Percentiles rank a stretch among this genome's conserved stretches.
phyloP scores from a whole-genome alignment of 495 filamentous ascomycete species.

The Achaetomiella virescens region DNA sequence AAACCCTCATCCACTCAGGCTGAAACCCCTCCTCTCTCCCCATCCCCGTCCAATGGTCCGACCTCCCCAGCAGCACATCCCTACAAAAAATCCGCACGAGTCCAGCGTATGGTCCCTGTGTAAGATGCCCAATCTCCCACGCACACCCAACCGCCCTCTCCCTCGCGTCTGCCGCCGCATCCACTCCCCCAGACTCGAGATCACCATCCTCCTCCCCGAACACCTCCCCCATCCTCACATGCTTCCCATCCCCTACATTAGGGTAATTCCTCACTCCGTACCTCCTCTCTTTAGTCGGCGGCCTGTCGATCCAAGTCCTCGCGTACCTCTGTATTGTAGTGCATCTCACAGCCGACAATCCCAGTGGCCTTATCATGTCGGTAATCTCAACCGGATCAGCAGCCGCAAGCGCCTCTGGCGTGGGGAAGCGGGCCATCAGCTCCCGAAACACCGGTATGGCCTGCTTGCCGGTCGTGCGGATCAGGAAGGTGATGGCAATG shows the following conservation, averaged over 20 bases:
- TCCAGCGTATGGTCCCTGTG: conserved; percentile 83
- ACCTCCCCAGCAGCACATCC: conserved; percentile 62
- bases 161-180: conserved; percentile 21
- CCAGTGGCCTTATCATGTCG: conserved; percentile 62
- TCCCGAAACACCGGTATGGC: conserved; percentile 70
- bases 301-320: conserved; percentile 58
- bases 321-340: conserved; percentile 57
- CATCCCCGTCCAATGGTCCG: conserved; percentile 55
- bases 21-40: conserved; percentile 39
- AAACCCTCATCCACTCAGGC: conserved; percentile 80
- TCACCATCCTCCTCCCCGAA: conserved; percentile 24
- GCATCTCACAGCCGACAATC: conserved; percentile 55
- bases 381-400: conserved; percentile 55
- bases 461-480: conserved; percentile 65
- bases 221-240: conserved; percentile 47
- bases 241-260: conserved; percentile 43
- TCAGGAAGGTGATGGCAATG: conserved; percentile 75
- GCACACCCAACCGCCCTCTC: conserved; percentile 41
- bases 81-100: conserved; percentile 91
- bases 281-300: conserved; percentile 53
- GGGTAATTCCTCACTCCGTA: conserved; percentile 71
- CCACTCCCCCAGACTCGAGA: conserved; percentile 6
- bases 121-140: conserved; percentile 85
- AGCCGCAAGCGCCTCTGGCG: conserved; percentile 54
- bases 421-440: conserved; percentile 64